Evolutionary conservation across 2,329 filamentous ascomycete genomes (phyloP), one percentile per base, ranked within the genome.

Genomic region (Venturia oleaginea): DNA sequence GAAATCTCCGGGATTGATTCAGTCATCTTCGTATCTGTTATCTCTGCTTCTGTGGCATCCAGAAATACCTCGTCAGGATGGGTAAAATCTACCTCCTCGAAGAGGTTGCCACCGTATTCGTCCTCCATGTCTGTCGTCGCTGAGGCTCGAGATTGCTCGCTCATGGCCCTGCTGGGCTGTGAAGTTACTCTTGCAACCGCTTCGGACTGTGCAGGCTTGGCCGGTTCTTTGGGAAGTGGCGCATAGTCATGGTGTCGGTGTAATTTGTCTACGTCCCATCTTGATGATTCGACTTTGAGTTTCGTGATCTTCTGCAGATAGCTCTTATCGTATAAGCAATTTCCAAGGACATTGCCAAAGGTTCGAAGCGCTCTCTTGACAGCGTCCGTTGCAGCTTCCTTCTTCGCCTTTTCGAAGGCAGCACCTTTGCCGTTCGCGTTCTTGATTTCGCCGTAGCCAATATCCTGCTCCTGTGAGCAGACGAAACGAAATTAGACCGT

Each of bases 351-450:
- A 71, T 97, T 97, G 66, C 94, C 94, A 76, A 99, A 99, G 68
- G 87, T 97, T 66, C 93, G 84, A 71, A 99, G 74, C 1, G 94
- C 86, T 68, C 94, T 84, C 77, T 99, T 99, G 72, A 99, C 74
- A 1, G 87, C 94, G 77, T 99, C 94, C 11, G 95, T 97, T 2
- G 92, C 95, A 8, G 91, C 95, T 78, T 97, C 92, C 75, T 99
- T 99, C 80, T 97, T 99, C 0, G 94, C 92, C 77, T 99, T 99
- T 75, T 99, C 94, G 71, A 97, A 99, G 0, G 93, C 94, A 62
- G 90, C 89, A 3, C 92, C 93, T 78, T 99, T 99, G 64, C 91
- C 90, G 76, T 93, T 95, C 75, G 88, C 91, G 72, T 99, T 99
- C 75, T 97, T 93, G 70, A 96, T 96, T 69, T 94, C 90, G 8